Conservation (phyloP, 1,284 basidiomycete genomes). For the Abortiporus biennis region DNA sequence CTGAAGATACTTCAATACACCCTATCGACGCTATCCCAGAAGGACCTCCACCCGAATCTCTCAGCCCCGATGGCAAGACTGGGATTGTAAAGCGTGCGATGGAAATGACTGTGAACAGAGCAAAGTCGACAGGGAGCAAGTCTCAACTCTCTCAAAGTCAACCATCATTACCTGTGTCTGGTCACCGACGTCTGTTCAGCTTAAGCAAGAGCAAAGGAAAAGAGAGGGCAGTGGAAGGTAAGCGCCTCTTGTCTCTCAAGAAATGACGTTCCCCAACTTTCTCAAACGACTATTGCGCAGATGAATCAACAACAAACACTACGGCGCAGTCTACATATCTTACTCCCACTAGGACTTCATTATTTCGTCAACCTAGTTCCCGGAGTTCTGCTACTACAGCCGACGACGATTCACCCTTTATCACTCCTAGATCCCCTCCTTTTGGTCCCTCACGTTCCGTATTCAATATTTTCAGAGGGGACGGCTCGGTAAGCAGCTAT, state of each 20-base stretch:
- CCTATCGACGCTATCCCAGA: background rate
- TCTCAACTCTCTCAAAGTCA: conserved; percentile 22
- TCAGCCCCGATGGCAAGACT: conserved; percentile 8
- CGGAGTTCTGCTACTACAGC: conserved; percentile 9
- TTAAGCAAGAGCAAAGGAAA: conserved; percentile 45
- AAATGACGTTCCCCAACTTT: background rate
- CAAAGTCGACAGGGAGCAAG: conserved; percentile 23
- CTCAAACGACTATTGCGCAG: conserved; percentile 6
- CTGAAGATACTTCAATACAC: conserved; percentile 3
- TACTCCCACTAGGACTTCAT: conserved; percentile 11
- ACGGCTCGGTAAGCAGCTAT: conserved; percentile 54
- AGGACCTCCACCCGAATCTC: background rate
- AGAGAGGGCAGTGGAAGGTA: conserved; percentile 24
- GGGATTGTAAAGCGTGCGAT: conserved; percentile 33
- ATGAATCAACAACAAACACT: conserved; percentile 13
- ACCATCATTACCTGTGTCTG: conserved; percentile 27
- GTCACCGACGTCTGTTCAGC: conserved; percentile 48
- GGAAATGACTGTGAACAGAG: conserved; percentile 51
- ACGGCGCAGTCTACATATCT: conserved; percentile 17
- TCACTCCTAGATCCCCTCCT: conserved; percentile 64
- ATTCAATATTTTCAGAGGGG: conserved; percentile 49
- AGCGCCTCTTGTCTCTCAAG: conserved; percentile 11
- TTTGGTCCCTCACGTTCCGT: conserved; percentile 35
- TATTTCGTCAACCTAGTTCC: conserved; percentile 11
- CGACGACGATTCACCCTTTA: conserved; percentile 72